Evolutionary conservation across 345 rosid genomes (phyloP).

Genomic region (Aegle marmelos): DNA sequence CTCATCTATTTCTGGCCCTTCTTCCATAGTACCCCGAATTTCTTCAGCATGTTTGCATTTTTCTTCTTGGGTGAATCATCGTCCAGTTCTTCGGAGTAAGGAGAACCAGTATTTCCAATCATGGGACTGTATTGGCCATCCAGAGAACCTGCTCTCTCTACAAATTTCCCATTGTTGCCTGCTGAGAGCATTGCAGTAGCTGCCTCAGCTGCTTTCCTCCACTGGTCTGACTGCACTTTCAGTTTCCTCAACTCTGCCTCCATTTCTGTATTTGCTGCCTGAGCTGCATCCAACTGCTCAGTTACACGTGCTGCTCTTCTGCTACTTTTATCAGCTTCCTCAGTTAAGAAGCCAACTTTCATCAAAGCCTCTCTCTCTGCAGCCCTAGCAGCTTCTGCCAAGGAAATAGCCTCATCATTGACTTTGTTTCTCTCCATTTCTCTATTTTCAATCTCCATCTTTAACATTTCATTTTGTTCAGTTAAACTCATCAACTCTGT

Average conservation of each 20-base stretch:
- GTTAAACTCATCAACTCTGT: conserved; percentile 41
- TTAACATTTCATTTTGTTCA: conserved; percentile 56
- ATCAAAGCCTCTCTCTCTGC: conserved; percentile 64
- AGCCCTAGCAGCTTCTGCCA: conserved; percentile 43
- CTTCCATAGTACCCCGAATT: conserved; percentile 86
- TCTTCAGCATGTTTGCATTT: conserved; percentile 85
- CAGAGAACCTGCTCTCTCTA: conserved; percentile 59
- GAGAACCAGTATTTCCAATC: conserved; percentile 48
- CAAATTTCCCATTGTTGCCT: conserved; percentile 67
- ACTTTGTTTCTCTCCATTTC: conserved; percentile 50
- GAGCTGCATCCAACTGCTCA: conserved; percentile 77
- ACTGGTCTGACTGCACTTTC: conserved; percentile 93
- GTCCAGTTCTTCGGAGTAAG: conserved; percentile 76
- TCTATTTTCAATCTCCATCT: conserved; percentile 43
- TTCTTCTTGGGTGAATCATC: conserved; percentile 92
- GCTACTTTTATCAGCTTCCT: conserved; percentile 72
- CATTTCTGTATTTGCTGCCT: conserved; percentile 65
- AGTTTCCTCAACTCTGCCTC: conserved; percentile 86
- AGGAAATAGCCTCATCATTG: conserved; percentile 34
- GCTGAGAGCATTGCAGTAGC: conserved; percentile 84
- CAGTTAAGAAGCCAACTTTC: conserved; percentile 52
- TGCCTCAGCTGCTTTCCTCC: conserved; percentile 99
- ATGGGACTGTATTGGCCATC: conserved; percentile 43
- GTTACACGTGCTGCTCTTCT: conserved; percentile 57
- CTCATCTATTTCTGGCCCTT: conserved; percentile 63